Conservation (phyloP, 2,329 filamentous ascomycete species). For the Paecilomyces niveus region DNA sequence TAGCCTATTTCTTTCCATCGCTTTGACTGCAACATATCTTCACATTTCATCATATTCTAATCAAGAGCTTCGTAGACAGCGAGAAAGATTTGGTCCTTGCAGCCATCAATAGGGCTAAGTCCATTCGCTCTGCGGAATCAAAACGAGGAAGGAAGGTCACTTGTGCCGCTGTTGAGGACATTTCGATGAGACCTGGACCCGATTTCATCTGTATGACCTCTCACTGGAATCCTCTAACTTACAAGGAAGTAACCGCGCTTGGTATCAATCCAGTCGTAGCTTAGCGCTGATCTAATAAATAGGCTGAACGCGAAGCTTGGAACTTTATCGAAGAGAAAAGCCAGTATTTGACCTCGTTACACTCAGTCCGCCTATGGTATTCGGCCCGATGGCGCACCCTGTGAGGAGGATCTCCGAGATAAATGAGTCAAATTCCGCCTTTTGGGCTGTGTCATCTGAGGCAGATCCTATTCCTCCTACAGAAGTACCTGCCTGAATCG, state of each 20-base stretch:
- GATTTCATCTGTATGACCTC: slow-evolving; percentile 6
- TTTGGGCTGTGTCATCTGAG: slow-evolving; percentile 36
- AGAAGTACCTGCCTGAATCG: slow-evolving; percentile 29
- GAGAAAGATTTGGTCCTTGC: slow-evolving; percentile 8
- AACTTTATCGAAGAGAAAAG: slow-evolving; percentile 28
- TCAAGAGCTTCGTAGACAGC: too few species aligned
- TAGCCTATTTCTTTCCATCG: too few species aligned
- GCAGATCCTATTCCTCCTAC: slow-evolving; percentile 30
- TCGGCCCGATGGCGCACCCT: slow-evolving; percentile 39
- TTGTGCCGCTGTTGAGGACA: slow-evolving; percentile 6
- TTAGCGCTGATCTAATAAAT: slow-evolving; percentile 7
- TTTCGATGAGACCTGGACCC: neutral
- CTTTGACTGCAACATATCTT: too few species aligned
- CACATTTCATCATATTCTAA: too few species aligned
- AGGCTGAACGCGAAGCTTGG: slow-evolving; percentile 18
- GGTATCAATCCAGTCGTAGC: slow-evolving; percentile 1
- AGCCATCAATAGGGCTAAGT: slow-evolving; percentile 6
- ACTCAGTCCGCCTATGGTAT: slow-evolving; percentile 40
- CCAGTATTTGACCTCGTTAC: slow-evolving; percentile 38
- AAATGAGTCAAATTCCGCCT: slow-evolving; percentile 38
- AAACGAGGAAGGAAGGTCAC: slow-evolving; percentile 1
- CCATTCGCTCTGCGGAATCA: slow-evolving; percentile 3
- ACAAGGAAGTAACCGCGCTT: slow-evolving; percentile 4
- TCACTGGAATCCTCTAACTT: slow-evolving; percentile 8
- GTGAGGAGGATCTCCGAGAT: slow-evolving; percentile 26